Percentiles rank a stretch among this genome's conserved stretches.
Evolutionary conservation across 371 early-diverging fungal species (phyloP).

Genomic region (Mortierella sp.): DNA sequence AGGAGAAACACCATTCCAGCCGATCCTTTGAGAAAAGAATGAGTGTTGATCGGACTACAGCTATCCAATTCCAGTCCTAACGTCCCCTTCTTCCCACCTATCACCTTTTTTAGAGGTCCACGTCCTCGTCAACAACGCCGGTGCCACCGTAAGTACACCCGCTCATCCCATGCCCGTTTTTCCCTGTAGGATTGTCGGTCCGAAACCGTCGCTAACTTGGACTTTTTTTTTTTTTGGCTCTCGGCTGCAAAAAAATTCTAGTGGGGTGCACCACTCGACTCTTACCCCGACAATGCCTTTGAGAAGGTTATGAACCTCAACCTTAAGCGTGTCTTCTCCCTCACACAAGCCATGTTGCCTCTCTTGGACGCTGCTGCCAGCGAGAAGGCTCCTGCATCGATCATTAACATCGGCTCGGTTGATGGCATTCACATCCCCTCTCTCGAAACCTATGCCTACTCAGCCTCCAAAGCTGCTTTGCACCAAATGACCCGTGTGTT

Average conservation of each 20-base stretch:
- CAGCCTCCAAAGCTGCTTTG: slow-evolving; percentile 82
- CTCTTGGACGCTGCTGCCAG: slow-evolving; percentile 76
- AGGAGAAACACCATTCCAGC: slow-evolving; percentile 4
- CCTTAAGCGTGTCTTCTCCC: slow-evolving; percentile 83
- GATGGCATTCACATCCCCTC: slow-evolving; percentile 72
- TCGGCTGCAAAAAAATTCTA: too few species aligned
- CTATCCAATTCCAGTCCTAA: too few species aligned
- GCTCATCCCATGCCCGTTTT: not conserved
- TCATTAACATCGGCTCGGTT: slow-evolving; percentile 90
- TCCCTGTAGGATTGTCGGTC: too few species aligned
- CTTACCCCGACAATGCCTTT: slow-evolving; percentile 77
- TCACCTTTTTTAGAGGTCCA: slow-evolving; percentile 67
- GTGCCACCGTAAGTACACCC: slow-evolving; percentile 67
- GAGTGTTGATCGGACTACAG: too few species aligned
- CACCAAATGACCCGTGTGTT: slow-evolving; percentile 80
- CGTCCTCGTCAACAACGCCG: slow-evolving; percentile 88
- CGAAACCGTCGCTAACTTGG: too few species aligned
- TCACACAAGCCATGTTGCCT: slow-evolving; percentile 84
- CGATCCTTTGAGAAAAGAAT: too few species aligned
- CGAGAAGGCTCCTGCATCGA: slow-evolving; percentile 63
- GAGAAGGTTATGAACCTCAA: slow-evolving; percentile 90
- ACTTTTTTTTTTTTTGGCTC: too few species aligned
- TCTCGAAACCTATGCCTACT: slow-evolving; percentile 79
- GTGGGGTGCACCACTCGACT: slow-evolving; percentile 72
- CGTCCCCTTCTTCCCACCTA: too few species aligned